Percentiles rank a stretch among this genome's conserved stretches.
These are phyloP conservation scores for Phytopythium kandeliae DNA, from an alignment of 352 stramenopile genomes.

Conservation along the genomic window DNA sequence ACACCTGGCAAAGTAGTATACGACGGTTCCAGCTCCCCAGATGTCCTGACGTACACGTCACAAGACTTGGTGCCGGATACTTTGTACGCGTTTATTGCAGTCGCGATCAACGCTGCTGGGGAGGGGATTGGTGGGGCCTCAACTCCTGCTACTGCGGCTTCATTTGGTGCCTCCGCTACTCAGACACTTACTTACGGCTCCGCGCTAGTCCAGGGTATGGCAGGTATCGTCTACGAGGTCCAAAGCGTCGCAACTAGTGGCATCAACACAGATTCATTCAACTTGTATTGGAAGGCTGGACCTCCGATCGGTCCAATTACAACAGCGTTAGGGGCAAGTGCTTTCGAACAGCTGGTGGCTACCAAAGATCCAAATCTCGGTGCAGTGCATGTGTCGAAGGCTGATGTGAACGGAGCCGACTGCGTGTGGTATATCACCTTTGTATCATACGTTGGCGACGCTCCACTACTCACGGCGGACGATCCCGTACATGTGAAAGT, in stretches of 20 bases:
- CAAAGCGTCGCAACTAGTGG: conserved; percentile 80
- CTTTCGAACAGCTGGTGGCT: conserved; percentile 35
- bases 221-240: conserved; percentile 93
- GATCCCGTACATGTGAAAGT: conserved; percentile 46
- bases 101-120: conserved; percentile 91
- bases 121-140: conserved; percentile 80
- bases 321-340: conserved; percentile 31
- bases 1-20: conserved; percentile 90
- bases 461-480: conserved; percentile 51
- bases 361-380: conserved; percentile 28
- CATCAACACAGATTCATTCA: conserved; percentile 37
- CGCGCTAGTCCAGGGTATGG: conserved; percentile 87
- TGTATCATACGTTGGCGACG: conserved; percentile 72
- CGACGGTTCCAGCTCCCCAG: conserved; percentile 81
- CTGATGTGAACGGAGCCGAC: conserved; percentile 40
- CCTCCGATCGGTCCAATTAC: conserved; percentile 33
- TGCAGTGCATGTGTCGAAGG: conserved; percentile 51
- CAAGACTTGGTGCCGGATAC: conserved; percentile 84
- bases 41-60: conserved; percentile 71
- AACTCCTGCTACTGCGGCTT: conserved; percentile 90
- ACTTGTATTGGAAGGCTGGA: conserved; percentile 31
- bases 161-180: conserved; percentile 77
- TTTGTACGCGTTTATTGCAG: conserved; percentile 91
- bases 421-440: conserved; percentile 87
- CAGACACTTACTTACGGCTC: conserved; percentile 89